Conservation (phyloP, 2,329 filamentous ascomycete genomes). For the Aspergillus melleus region DNA sequence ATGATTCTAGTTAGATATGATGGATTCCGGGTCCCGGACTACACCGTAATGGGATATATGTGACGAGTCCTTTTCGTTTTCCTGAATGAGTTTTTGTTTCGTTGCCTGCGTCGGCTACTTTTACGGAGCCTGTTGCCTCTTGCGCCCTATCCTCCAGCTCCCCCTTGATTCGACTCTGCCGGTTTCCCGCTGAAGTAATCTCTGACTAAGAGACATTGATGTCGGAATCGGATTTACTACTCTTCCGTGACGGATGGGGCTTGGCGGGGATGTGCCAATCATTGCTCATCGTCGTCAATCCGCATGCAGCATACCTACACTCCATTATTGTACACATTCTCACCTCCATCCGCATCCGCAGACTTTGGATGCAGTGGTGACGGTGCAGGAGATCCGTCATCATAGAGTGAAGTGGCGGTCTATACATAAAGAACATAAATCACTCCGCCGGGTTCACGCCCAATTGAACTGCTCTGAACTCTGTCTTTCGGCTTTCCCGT, state of each 20-base stretch:
- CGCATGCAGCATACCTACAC: not conserved
- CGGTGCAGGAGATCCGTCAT: not conserved
- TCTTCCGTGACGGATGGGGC: not conserved
- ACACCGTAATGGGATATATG: not conserved
- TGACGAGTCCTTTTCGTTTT: conserved; percentile 2
- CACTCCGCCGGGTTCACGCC: not conserved
- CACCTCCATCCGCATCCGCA: not conserved
- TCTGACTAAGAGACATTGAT: not conserved
- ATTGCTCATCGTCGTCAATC: not conserved
- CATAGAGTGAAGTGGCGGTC: not conserved
- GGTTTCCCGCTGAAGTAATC: not conserved
- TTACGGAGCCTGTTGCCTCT: not conserved
- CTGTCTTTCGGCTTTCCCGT: not conserved
- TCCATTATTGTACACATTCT: not conserved
- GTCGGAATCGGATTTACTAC: not conserved
- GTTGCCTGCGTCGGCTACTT: not conserved
- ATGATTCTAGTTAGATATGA: too few relatives aligned
- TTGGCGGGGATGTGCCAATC: not conserved
- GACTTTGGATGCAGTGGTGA: not conserved
- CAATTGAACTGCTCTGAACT: not conserved
- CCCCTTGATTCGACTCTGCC: not conserved
- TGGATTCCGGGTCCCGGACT: not conserved
- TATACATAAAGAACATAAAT: not conserved
- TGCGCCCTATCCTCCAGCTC: too few relatives aligned
- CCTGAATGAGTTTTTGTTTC: not conserved